Evolutionary conservation across 208 protist species (phyloP).

Genomic region (Trypanosoma caninum): DNA sequence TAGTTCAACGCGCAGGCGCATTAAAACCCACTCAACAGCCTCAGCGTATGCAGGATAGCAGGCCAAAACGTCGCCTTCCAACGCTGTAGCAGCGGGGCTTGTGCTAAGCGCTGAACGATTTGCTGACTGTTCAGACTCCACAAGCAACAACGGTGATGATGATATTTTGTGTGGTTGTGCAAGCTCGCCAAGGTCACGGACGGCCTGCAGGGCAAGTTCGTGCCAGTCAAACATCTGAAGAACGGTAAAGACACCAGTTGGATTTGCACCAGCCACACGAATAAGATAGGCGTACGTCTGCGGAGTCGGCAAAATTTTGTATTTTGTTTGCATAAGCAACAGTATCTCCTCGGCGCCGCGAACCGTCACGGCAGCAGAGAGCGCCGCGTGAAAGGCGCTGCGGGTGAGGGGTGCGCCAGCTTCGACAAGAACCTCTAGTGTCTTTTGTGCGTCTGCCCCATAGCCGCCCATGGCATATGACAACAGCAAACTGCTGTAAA

Average conservation of each 20-base stretch:
- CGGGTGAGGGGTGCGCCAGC: slow-evolving; percentile 70
- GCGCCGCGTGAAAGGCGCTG: slow-evolving; percentile 69
- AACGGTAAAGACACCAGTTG: slow-evolving; percentile 38
- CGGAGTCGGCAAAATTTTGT: slow-evolving; percentile 64
- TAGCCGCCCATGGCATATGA: slow-evolving; percentile 64
- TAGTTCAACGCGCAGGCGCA: slow-evolving; percentile 65
- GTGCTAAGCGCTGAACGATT: slow-evolving; percentile 27
- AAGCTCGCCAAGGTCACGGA: slow-evolving; percentile 22
- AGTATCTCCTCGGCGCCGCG: slow-evolving; percentile 77
- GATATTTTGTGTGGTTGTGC: too few relatives aligned
- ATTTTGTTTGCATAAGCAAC: slow-evolving; percentile 51
- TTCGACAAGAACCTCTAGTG: slow-evolving; percentile 76
- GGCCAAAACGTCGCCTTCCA: slow-evolving; percentile 52
- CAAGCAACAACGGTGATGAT: slow-evolving; percentile 1
- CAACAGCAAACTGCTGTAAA: slow-evolving; percentile 79
- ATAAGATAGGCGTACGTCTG: slow-evolving; percentile 76
- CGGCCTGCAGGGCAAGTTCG: slow-evolving; percentile 38
- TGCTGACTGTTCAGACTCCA: background rate
- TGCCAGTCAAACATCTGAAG: slow-evolving; percentile 77
- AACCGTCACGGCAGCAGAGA: slow-evolving; percentile 50
- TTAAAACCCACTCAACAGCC: slow-evolving; percentile 48
- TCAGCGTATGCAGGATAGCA: slow-evolving; percentile 61
- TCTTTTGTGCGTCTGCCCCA: slow-evolving; percentile 59
- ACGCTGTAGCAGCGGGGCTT: slow-evolving; percentile 20
- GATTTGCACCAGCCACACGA: slow-evolving; percentile 25